These are phyloP conservation scores for Aspergillus transmontanensis DNA, from an alignment of 2,329 filamentous ascomycete genomes.

Conservation along the genomic window DNA sequence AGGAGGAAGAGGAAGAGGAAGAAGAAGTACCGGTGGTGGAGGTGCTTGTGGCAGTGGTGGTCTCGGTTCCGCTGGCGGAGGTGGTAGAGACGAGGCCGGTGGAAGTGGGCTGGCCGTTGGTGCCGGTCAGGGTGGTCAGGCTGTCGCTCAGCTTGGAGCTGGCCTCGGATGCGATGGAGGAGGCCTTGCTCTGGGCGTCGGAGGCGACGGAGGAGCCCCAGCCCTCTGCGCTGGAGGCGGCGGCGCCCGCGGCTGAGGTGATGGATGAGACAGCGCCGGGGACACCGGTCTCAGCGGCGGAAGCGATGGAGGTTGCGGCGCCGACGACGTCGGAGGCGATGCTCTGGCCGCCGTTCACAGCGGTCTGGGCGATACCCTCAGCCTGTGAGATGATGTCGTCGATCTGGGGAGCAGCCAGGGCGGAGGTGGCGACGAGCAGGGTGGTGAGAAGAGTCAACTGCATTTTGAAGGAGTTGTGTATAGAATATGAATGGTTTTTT, in stretches of 20 bases:
- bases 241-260: constrained; percentile 18
- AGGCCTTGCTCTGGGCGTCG: constrained; percentile 12
- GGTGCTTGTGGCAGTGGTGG: neutral
- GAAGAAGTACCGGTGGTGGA: constrained; percentile 10
- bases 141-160: constrained; percentile 8
- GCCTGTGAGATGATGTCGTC: constrained; percentile 22
- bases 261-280: constrained; percentile 19
- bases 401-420: constrained; percentile 24
- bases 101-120: constrained; percentile 18
- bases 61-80: constrained; percentile 6
- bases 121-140: constrained; percentile 24
- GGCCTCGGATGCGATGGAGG: constrained; percentile 17
- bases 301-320: constrained; percentile 22
- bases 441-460: constrained; percentile 31
- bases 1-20: constrained; percentile 9
- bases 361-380: constrained; percentile 11
- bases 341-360: constrained; percentile 18
- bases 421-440: constrained; percentile 26
- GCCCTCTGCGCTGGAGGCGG: constrained; percentile 15
- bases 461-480: constrained; percentile 24
- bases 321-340: constrained; percentile 18
- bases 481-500: neutral
- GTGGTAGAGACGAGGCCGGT: constrained; percentile 7
- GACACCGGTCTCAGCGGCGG: constrained; percentile 19
- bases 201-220: constrained; percentile 15